Conservation (phyloP, 2,329 filamentous ascomycete species). For the Thyridium curvatum region DNA sequence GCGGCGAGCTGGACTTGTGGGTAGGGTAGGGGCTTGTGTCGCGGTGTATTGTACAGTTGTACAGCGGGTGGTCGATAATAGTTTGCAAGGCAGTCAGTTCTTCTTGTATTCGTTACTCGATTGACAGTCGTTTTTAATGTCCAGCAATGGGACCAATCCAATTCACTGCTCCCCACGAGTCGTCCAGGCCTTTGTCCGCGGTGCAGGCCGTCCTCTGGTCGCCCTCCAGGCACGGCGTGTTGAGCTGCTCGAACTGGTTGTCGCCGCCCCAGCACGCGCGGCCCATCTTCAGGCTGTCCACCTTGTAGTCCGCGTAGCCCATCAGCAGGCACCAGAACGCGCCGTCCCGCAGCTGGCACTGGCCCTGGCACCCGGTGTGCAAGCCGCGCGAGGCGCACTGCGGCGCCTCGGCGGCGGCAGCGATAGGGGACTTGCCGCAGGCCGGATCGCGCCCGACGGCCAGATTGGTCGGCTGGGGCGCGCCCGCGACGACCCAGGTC, state of each 20-base stretch:
- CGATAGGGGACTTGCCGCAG: background rate
- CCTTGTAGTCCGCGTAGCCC: background rate
- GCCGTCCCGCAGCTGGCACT: slow-evolving; percentile 1
- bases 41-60: no score
- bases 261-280: slow-evolving; percentile 2
- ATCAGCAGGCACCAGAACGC: slow-evolving; percentile 1
- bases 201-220: background rate
- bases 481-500: slow-evolving; percentile 4
- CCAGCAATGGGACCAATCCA: no score
- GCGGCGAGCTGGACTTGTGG: slow-evolving; percentile 22
- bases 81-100: no score
- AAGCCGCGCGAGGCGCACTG: slow-evolving; percentile 1
- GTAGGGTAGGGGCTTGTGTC: no score
- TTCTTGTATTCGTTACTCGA: no score
- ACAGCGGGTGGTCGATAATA: no score
- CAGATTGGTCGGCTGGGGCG: background rate
- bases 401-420: background rate
- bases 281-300: slow-evolving; percentile 1
- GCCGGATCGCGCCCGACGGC: background rate
- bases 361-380: slow-evolving; percentile 1
- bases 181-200: background rate
- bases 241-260: slow-evolving; percentile 4
- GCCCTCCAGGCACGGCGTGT: background rate
- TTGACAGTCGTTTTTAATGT: no score
- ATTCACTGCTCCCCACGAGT: no score